Evolutionary conservation across 169 alveolate species (phyloP).

Genomic region (Eimeria praecox): DNA sequence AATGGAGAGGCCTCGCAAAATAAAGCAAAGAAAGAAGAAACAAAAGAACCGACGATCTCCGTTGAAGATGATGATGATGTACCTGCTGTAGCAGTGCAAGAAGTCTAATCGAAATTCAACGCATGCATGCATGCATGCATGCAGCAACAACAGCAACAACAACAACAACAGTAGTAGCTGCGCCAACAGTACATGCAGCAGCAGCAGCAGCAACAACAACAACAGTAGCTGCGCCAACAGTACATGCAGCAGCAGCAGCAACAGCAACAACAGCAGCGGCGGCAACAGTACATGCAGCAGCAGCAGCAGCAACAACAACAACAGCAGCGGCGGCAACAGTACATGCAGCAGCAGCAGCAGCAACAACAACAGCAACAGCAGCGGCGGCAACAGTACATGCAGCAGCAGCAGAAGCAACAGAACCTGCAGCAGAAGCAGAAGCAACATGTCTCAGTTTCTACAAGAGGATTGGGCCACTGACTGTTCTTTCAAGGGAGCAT

Average conservation of each 20-base stretch:
- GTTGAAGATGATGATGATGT: conserved; percentile 9
- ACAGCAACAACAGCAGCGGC: neutral
- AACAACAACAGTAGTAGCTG: neutral
- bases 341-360: neutral
- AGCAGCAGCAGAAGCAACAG: neutral
- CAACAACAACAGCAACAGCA: neutral
- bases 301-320: neutral
- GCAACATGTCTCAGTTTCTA: neutral
- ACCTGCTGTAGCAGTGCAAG: neutral
- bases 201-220: neutral
- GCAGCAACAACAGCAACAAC: neutral
- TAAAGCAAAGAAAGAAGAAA: neutral
- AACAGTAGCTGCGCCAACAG: too few relatives aligned
- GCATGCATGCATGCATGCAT: too few relatives aligned
- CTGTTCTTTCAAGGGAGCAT: neutral
- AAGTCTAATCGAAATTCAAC: neutral
- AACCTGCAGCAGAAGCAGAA: neutral
- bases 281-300: neutral
- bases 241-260: neutral
- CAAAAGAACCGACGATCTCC: neutral
- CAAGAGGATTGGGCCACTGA: neutral
- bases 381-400: neutral
- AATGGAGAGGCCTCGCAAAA: neutral
- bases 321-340: neutral
- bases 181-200: neutral